Evolutionary conservation across 1,284 basidiomycete species (phyloP).

Genomic region (Microbotryum lychnidis-dioicae): DNA sequence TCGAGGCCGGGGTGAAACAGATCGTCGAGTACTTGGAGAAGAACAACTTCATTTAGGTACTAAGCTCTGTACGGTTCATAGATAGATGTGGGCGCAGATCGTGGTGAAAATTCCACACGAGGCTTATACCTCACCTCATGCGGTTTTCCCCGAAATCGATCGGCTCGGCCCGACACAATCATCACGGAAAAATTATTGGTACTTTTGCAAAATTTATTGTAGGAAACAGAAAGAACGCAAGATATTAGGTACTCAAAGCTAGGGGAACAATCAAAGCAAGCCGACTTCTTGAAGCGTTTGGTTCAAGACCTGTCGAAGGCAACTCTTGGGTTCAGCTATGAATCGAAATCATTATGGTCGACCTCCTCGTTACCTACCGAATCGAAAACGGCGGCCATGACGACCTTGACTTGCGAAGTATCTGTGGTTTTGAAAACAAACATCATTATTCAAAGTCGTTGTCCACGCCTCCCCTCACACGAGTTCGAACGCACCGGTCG

Average conservation of each 20-base stretch:
- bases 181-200: background rate
- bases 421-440: background rate
- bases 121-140: background rate
- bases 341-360: background rate
- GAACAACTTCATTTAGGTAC: constrained; percentile 36
- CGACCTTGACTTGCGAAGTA: constrained; percentile 34
- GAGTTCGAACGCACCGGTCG: background rate
- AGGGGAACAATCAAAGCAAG: background rate
- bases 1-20: constrained; percentile 67
- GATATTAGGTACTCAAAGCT: background rate
- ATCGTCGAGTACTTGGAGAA: constrained; percentile 74
- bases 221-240: background rate
- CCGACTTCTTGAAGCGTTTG: background rate
- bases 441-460: background rate
- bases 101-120: background rate
- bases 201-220: background rate
- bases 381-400: constrained; percentile 38
- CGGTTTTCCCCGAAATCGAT: background rate
- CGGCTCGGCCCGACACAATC: no score
- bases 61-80: no score
- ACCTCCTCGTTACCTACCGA: background rate
- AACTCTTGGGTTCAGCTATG: background rate
- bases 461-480: background rate
- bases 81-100: background rate
- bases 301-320: background rate